Conservation (phyloP, 257 asterid species). For the Solanum tarapatanum region DNA sequence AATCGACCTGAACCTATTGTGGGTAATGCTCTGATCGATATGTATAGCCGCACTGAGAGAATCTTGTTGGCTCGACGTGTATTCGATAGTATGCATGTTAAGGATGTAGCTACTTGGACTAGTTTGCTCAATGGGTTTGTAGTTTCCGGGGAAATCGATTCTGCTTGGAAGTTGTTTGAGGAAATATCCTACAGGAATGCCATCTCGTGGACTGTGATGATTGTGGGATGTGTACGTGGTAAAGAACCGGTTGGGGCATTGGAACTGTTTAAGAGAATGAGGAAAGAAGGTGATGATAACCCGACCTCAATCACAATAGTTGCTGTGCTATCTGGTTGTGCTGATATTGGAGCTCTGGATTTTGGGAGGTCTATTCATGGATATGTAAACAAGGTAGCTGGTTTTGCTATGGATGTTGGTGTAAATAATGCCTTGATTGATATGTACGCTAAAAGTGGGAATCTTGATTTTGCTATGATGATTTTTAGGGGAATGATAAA, state of each 20-base stretch:
- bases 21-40: slow-evolving; percentile 54
- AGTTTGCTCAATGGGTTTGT: slow-evolving; percentile 57
- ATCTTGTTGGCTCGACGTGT: slow-evolving; percentile 35
- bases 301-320: slow-evolving; percentile 60
- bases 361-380: slow-evolving; percentile 58
- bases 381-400: slow-evolving; percentile 35
- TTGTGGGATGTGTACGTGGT: slow-evolving; percentile 54
- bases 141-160: slow-evolving; percentile 31
- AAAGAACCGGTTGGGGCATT: slow-evolving; percentile 44
- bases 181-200: slow-evolving; percentile 59
- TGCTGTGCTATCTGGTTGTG: slow-evolving; percentile 75
- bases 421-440: slow-evolving; percentile 63
- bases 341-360: slow-evolving; percentile 73
- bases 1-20: slow-evolving; percentile 30
- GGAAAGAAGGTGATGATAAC: slow-evolving; percentile 25
- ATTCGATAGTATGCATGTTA: slow-evolving; percentile 24
- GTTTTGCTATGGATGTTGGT: slow-evolving; percentile 29
- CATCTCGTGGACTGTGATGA: slow-evolving; percentile 79
- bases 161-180: slow-evolving; percentile 43
- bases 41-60: slow-evolving; percentile 44
- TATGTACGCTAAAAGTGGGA: slow-evolving; percentile 72
- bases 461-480: slow-evolving; percentile 40
- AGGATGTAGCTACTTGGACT: slow-evolving; percentile 69
- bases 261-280: slow-evolving; percentile 45
- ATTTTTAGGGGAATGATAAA: slow-evolving; percentile 32